These are phyloP conservation scores for Colletotrichum nymphaeae DNA, from an alignment of 2,329 filamentous ascomycete species.

Conservation along the genomic window DNA sequence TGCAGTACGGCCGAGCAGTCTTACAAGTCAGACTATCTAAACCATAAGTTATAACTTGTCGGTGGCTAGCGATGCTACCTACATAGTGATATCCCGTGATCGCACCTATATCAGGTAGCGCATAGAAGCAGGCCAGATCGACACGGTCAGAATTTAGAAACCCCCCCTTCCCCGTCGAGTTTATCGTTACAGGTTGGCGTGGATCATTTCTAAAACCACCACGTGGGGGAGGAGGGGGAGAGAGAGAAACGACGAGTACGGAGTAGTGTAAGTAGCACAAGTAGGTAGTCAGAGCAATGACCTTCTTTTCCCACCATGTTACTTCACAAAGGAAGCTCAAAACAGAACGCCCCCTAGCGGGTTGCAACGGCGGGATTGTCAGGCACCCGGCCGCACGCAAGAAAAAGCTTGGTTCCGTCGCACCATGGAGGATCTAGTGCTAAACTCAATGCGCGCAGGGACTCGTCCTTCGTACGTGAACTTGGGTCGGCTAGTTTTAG, in stretches of 20 bases:
- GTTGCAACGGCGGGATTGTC: slow-evolving; percentile 4
- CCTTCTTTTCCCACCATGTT: background rate
- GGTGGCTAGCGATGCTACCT: background rate
- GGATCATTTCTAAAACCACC: background rate
- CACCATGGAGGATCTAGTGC: slow-evolving; percentile 21
- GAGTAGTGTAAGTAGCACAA: too few relatives aligned
- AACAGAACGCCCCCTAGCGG: background rate
- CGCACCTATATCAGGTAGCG: background rate
- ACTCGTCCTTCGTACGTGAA: background rate
- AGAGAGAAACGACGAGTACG: too few relatives aligned
- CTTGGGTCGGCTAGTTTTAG: background rate
- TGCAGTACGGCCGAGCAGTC: background rate
- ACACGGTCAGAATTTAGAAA: background rate
- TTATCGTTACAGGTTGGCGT: slow-evolving; percentile 17
- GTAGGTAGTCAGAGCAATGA: background rate
- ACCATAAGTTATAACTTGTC: background rate
- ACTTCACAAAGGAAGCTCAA: background rate
- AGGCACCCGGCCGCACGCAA: background rate
- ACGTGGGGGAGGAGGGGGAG: slow-evolving; percentile 4
- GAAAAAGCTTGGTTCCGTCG: slow-evolving; percentile 6
- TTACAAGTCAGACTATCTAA: background rate
- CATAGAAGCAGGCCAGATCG: background rate
- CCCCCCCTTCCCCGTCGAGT: background rate
- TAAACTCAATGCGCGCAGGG: slow-evolving; percentile 2
- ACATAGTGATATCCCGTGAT: background rate